Percentiles rank a stretch among this genome's conserved stretches.
These are phyloP conservation scores for Conringia planisiliqua DNA, from an alignment of 345 rosid genomes.

Conservation along the genomic window DNA sequence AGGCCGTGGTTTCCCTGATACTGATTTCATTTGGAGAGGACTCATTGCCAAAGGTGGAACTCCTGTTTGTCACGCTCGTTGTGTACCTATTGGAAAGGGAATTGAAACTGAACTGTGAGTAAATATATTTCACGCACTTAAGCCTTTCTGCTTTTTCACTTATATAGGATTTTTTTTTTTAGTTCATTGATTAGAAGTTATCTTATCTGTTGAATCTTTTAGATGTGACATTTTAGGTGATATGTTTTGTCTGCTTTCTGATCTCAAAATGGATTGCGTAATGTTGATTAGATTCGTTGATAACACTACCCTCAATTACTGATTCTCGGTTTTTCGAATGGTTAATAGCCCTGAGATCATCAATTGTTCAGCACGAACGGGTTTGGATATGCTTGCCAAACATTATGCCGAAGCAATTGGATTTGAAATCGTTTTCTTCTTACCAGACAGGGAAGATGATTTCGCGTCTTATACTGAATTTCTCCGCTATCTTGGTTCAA, in stretches of 20 bases:
- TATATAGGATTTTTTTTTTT: neutral
- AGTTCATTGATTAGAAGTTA: neutral
- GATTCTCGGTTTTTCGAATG: slow-evolving; percentile 25
- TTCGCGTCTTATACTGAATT: slow-evolving; percentile 95
- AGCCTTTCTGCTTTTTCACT: neutral
- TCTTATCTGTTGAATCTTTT: slow-evolving; percentile 12
- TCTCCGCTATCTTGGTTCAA: slow-evolving; percentile 83
- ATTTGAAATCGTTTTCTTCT: slow-evolving; percentile 80
- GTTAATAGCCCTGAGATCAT: slow-evolving; percentile 75
- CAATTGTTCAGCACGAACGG: slow-evolving; percentile 97
- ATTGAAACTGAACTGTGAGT: slow-evolving; percentile 52
- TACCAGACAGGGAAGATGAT: slow-evolving; percentile 94
- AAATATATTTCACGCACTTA: neutral
- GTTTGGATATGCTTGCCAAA: slow-evolving; percentile 88
- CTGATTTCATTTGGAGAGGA: slow-evolving; percentile 63
- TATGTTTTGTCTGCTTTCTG: neutral
- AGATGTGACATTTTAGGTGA: slow-evolving; percentile 3
- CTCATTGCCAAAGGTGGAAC: slow-evolving; percentile 60
- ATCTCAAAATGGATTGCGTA: neutral
- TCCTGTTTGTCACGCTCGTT: slow-evolving; percentile 58
- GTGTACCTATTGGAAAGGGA: slow-evolving; percentile 50
- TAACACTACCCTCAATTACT: slow-evolving; percentile 5
- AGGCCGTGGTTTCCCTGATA: slow-evolving; percentile 36
- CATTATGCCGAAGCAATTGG: slow-evolving; percentile 76
- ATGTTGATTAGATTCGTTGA: slow-evolving; percentile 7